Evolutionary conservation across 169 alveolate species (phyloP), one percentile per base, ranked within the genome.

Genomic region (Eimeria tenella): DNA sequence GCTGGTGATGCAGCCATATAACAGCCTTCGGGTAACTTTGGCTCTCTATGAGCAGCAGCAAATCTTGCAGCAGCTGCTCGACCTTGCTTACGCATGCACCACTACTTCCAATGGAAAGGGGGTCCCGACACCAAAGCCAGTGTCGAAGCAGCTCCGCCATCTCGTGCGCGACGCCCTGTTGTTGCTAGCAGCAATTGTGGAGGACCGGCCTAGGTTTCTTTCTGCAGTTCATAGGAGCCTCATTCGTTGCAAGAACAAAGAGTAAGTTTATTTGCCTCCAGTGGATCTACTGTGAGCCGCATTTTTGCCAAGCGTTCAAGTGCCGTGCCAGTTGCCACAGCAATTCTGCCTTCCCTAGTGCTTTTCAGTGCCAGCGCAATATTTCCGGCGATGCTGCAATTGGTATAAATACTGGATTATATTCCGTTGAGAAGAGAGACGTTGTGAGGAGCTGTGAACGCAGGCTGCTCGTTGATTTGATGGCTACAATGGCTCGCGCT

Each of bases 31-130:
- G 62, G 58, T 60, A 42, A 10, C 60, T 52, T 49, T 84, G 63
- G 79, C 91, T 25, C 91, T 84, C 60, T 84, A 84, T 62, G 91
- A 84, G 91, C 91, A 84, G 81, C 91, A 84, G 81, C 91, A 84
- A 49, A 84, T 84, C 62, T 42, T 84, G 91, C 91, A 84, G 13
- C 91, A 84, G 75, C 65, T 84, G 13, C 91, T 84, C 55, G 91
- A 84, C 52, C 79, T 23, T 62, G 91, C 81, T 31, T 62, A 60
- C 31, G 91, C 91, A 25, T 42, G 73, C 58, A 77, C 79, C 5
- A 8, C 58, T 10, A 42, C 91, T 84, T 49, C 81, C 42, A 42
- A 8, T 60, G 81, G 62, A 25, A 84, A 31, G 52, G 79, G 63
- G 23, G 10, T 62, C 11, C 11, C 75, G 9, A 42, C 81, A 62